Evolutionary conservation across 192 early-diverging fungal species (phyloP).

Genomic region (Haplosporangium gracile): DNA sequence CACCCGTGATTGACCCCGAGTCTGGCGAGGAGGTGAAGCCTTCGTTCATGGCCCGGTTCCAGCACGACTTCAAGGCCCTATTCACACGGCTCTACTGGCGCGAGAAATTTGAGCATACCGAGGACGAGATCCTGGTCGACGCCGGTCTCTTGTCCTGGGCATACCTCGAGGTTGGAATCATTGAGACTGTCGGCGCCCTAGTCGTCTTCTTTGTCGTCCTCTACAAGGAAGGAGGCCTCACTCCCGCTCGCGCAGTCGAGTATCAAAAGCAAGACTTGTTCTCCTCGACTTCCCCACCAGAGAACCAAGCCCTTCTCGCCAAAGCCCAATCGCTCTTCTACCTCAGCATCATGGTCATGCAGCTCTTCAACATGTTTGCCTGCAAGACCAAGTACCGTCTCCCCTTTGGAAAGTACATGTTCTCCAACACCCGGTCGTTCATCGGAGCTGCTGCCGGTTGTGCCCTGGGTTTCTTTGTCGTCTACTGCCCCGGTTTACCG

Average conservation of each 20-base stretch:
- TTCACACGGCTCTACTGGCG: conserved; percentile 71
- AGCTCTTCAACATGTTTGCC: conserved; percentile 95
- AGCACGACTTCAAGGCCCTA: conserved; percentile 50
- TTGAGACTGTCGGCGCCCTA: conserved; percentile 80
- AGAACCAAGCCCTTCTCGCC: conserved; percentile 69
- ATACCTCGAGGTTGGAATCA: conserved; percentile 88
- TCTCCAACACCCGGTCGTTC: conserved; percentile 82
- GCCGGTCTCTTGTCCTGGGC: conserved; percentile 81
- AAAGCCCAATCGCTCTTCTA: conserved; percentile 87
- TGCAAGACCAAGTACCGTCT: conserved; percentile 84
- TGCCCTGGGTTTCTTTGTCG: conserved; percentile 76
- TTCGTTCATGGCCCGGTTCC: conserved; percentile 36
- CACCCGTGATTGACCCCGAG: conserved; percentile 60
- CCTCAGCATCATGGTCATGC: conserved; percentile 83
- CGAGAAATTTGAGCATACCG: conserved; percentile 73
- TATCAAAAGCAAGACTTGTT: conserved; percentile 74
- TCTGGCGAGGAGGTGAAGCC: conserved; percentile 61
- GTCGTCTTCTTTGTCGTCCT: conserved; percentile 87
- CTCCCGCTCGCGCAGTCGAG: conserved; percentile 68
- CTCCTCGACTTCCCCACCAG: neutral
- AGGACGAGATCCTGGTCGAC: conserved; percentile 93
- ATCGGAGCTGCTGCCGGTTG: conserved; percentile 74
- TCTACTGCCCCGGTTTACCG: conserved; percentile 88
- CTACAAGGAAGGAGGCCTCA: conserved; percentile 69
- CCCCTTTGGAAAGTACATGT: conserved; percentile 85